Evolutionary conservation across 2,329 filamentous ascomycete genomes (phyloP), one percentile per base, ranked within the genome.

Genomic region (Aspergillus clavatus): DNA sequence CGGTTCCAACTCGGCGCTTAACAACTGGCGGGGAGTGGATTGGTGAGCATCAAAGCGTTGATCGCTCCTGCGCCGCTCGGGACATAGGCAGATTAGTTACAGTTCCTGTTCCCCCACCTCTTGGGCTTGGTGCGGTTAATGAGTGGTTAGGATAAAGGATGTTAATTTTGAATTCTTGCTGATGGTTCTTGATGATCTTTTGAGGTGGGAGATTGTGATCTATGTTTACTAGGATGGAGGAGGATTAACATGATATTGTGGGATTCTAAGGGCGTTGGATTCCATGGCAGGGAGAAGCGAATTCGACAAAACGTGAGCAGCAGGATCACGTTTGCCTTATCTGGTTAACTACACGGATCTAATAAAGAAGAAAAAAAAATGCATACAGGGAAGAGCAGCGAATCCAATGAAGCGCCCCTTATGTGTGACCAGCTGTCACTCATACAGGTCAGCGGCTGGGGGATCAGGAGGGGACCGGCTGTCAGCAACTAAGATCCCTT

Each of bases 1-100:
- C 29, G 35, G 41, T 42, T 11, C 24, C 42, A 36, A 26, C 44
- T 27, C 19, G 47, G 50, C 50, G 50, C 42, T 45, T 52, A 52
- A 44, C 22, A 18, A 10, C 5, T n/a, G 35, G 42, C 40, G 28
- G 14, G 7, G 42, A 52, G 37, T 50, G 47, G 47, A 23, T 27
- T 27, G 44, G 16, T 16, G n/a, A 41, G 27, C 21, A 28, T 27
- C 29, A 42, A 22, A n/a, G n/a, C 26, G 42, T 29, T 45, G 38
- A 51, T 48, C 48, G 44, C 42, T 40, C 27, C 36, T 38, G 23
- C 26, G 26, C 26, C 26, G 26, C 26, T 11, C 10, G 26, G 10
- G 26, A 10, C 4, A n/a, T 28, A 10, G 11, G 4, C 22, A 12
- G 12, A 21, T n/a, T n/a, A n/a, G n/a, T n/a, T n/a, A n/a, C n/a